phyloP scores from a whole-genome alignment of 345 rosid genomes.

The Trapa bicornis region DNA sequence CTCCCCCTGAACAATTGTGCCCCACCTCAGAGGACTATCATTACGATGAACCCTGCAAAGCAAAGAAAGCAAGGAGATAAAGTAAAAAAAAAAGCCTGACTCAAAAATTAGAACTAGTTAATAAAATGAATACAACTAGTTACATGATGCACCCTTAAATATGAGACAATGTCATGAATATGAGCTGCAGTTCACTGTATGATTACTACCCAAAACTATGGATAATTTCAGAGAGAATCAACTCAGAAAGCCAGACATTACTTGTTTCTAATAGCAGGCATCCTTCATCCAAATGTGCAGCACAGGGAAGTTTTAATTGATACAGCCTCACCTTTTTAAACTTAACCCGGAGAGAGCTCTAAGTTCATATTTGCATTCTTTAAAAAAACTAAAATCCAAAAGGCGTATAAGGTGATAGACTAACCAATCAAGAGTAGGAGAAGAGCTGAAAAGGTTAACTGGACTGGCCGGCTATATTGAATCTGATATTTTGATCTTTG shows the following conservation, averaged over 20 bases:
- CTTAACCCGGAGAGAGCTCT: background rate
- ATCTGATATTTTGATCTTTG: slow-evolving; percentile 78
- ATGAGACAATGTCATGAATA: too few species aligned
- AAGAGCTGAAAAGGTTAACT: slow-evolving; percentile 37
- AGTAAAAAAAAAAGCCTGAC: background rate
- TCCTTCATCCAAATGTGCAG: background rate
- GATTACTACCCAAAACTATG: background rate
- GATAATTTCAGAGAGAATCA: background rate
- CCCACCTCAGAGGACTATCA: slow-evolving; percentile 19
- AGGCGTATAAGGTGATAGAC: slow-evolving; percentile 3
- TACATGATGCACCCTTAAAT: too few species aligned
- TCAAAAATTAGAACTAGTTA: background rate
- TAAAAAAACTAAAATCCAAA: background rate
- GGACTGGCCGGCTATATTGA: slow-evolving; percentile 54
- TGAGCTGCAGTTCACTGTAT: background rate
- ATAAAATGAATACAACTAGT: background rate
- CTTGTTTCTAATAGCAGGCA: background rate
- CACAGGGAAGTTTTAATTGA: background rate
- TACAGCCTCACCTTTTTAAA: background rate
- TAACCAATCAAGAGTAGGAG: slow-evolving; percentile 57
- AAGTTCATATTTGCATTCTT: background rate
- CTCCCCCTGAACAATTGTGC: background rate
- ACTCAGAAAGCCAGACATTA: background rate
- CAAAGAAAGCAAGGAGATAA: slow-evolving; percentile 12
- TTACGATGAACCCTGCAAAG: slow-evolving; percentile 20